These are phyloP conservation scores for Austroboletus festivus DNA, from an alignment of 768 basidiomycete genomes.

Conservation along the genomic window DNA sequence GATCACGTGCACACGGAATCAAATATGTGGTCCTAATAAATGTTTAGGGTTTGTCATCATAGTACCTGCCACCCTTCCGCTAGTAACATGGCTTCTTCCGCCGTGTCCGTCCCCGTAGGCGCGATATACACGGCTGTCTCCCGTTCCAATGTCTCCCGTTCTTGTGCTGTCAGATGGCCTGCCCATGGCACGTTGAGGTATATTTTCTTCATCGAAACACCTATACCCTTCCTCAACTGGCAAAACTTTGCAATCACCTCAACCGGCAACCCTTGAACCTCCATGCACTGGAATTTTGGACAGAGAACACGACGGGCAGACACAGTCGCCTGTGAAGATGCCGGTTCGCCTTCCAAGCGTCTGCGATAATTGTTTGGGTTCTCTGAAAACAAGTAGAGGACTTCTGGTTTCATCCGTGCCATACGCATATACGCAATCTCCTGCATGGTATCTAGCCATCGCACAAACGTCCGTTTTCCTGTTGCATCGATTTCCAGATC, in stretches of 20 bases:
- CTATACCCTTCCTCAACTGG: constrained; percentile 34
- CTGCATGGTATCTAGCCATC: constrained; percentile 60
- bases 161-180: constrained; percentile 14
- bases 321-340: constrained; percentile 2
- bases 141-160: constrained; percentile 25
- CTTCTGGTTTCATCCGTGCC: constrained; percentile 37
- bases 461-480: constrained; percentile 36
- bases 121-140: constrained; percentile 28
- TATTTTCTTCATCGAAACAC: constrained; percentile 47
- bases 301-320: constrained; percentile 33
- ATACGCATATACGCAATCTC: constrained; percentile 48
- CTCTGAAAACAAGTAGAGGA: constrained; percentile 50
- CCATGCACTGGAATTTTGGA: constrained; percentile 45
- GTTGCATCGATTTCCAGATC: constrained; percentile 30
- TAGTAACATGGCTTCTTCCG: constrained; percentile 42
- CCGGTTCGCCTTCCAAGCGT: constrained; percentile 2
- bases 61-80: constrained; percentile 10
- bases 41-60: too few species aligned
- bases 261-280: constrained; percentile 40
- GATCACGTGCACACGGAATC: too few species aligned
- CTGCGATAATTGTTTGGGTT: constrained; percentile 31
- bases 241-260: constrained; percentile 36
- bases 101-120: constrained; percentile 39
- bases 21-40: too few species aligned
- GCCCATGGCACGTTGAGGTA: constrained; percentile 41